phyloP scores from a whole-genome alignment of 768 basidiomycete genomes.

The Boletus rex-veris region DNA sequence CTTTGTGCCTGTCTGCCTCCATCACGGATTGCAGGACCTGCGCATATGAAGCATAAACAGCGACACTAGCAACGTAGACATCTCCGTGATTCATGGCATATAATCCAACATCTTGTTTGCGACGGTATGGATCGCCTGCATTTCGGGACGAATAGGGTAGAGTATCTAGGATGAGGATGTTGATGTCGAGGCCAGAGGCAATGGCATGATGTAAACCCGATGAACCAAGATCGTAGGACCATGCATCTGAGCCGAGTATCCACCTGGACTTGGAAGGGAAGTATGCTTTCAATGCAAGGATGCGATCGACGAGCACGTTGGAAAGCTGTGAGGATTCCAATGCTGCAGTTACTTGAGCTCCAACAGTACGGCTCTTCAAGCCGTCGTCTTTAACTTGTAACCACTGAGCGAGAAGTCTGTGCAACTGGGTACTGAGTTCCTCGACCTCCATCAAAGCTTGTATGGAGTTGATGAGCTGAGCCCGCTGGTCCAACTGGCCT shows the following conservation, averaged over 20 bases:
- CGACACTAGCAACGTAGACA: slow-evolving; percentile 93
- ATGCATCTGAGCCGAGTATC: slow-evolving; percentile 98
- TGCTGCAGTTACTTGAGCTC: slow-evolving; percentile 50
- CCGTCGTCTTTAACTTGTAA: slow-evolving; percentile 69
- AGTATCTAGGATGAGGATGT: slow-evolving; percentile 93
- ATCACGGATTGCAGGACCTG: slow-evolving; percentile 89
- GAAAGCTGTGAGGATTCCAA: slow-evolving; percentile 42
- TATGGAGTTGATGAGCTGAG: slow-evolving; percentile 59
- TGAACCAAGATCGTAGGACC: slow-evolving; percentile 95
- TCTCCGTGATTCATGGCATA: slow-evolving; percentile 99
- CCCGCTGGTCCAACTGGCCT: slow-evolving; percentile 74
- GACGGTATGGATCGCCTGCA: slow-evolving; percentile 61
- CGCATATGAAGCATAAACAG: slow-evolving; percentile 92
- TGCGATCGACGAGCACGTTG: slow-evolving; percentile 47
- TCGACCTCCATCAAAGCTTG: slow-evolving; percentile 59
- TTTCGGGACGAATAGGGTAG: slow-evolving; percentile 82
- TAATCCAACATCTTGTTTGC: slow-evolving; percentile 94
- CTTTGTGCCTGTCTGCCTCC: slow-evolving; percentile 87
- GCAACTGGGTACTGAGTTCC: slow-evolving; percentile 51
- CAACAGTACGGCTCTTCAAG: slow-evolving; percentile 55
- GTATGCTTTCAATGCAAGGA: slow-evolving; percentile 58
- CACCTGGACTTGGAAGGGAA: slow-evolving; percentile 76
- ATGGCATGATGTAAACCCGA: slow-evolving; percentile 95
- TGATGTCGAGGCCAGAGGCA: slow-evolving; percentile 86
- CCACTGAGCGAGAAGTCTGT: slow-evolving; percentile 78